These are phyloP conservation scores for Chrysanthemum lavandulifolium DNA, from an alignment of 129 eudicot species.

Conservation along the genomic window DNA sequence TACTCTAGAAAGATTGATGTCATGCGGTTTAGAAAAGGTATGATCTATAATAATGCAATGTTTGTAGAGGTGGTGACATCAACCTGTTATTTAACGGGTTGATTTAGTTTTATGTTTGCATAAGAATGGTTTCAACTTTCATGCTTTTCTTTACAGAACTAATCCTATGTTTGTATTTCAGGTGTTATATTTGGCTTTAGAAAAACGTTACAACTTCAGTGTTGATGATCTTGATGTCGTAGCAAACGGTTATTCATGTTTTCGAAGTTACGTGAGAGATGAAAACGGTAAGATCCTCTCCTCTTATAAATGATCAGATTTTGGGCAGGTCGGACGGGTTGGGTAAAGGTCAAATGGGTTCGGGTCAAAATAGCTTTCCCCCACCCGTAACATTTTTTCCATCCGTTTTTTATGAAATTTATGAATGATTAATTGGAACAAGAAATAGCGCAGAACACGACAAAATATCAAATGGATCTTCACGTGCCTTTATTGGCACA, in stretches of 20 bases:
- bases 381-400: no score
- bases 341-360: background rate
- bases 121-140: background rate
- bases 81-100: no score
- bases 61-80: background rate
- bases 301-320: background rate
- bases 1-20: constrained; percentile 57
- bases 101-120: no score
- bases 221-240: constrained; percentile 71
- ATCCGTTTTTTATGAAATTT: no score
- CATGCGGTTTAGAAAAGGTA: constrained; percentile 54
- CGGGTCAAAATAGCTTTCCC: no score
- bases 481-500: constrained; percentile 51
- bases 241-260: constrained; percentile 90
- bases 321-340: background rate
- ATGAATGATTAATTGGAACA: background rate
- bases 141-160: no score
- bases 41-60: background rate
- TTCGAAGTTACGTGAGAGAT: constrained; percentile 56
- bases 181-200: constrained; percentile 86
- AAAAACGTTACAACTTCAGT: constrained; percentile 49
- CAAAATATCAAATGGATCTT: constrained; percentile 25
- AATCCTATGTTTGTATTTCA: no score
- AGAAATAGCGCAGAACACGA: constrained; percentile 35
- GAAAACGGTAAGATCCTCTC: constrained; percentile 39